Evolutionary conservation across 2,329 filamentous ascomycete species (phyloP), one percentile per base, ranked within the genome.

Genomic region (Torrubiellomyces zombiae): DNA sequence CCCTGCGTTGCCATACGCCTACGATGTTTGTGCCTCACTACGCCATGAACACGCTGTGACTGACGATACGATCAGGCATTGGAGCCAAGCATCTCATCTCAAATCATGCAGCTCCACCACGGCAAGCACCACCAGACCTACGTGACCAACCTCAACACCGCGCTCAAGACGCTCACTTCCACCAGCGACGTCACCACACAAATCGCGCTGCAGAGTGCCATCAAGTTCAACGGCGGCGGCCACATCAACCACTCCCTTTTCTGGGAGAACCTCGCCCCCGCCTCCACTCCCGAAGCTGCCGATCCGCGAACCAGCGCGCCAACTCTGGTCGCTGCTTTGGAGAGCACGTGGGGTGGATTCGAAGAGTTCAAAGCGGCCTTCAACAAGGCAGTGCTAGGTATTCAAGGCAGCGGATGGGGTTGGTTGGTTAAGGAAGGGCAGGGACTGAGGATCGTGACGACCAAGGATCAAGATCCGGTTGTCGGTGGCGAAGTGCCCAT

Each of bases 241-340:
- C 83, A 93, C 59, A 75, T 91, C 54, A 94, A 94, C 58, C 85
- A 93, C 60, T 74, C 71, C 1, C 69, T 93, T 18, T 93, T 93
- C 63, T 94, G 83, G 83, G 72, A 79, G 54, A 85, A 82, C 50
- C 63, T 91, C 11, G 53, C 67, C 0, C 77, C 78, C 0, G 52
- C 69, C 0, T 58, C 53, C 11, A 70, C 63, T 3, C 35, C 59
- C 0, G 67, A 73, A 6, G n/a, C n/a, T n/a, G 63, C 77, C 2
- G 56, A 67, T 23, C 48, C 63, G 4, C 53, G 60, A 4, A 17
- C 9, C 9, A 48, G 56, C 2, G 68, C 70, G 0, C 70, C 74
- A 0, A 53, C 56, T 12, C 58, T 91, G 5, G 37, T 59, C 7
- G 56, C 58, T 1, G 72, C 71, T 7, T 75, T 91, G 37, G 50